Conservation (phyloP, 768 basidiomycete genomes). For the Pleurotus ostreatus region DNA sequence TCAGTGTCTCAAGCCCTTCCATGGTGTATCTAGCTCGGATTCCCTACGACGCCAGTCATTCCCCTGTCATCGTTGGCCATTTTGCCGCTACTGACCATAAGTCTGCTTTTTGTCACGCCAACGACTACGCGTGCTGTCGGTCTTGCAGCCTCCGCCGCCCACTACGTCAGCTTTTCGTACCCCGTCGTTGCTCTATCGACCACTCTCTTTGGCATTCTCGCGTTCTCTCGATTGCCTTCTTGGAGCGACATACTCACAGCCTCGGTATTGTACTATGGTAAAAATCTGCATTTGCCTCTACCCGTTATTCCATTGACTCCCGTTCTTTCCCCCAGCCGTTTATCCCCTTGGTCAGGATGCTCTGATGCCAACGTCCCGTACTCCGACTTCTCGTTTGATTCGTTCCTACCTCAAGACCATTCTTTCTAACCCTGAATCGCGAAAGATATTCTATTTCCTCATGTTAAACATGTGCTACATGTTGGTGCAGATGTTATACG, state of each 20-base stretch:
- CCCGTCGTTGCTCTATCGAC: slow-evolving; percentile 45
- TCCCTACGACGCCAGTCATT: slow-evolving; percentile 46
- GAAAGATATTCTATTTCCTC: slow-evolving; percentile 96
- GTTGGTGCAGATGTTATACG: slow-evolving; percentile 95
- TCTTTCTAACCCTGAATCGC: slow-evolving; percentile 84
- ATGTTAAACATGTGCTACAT: slow-evolving; percentile 94
- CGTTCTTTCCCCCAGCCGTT: slow-evolving; percentile 35
- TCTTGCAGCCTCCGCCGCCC: slow-evolving; percentile 46
- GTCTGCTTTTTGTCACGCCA: slow-evolving; percentile 57
- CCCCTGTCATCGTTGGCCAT: slow-evolving; percentile 54
- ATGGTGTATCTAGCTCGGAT: slow-evolving; percentile 35
- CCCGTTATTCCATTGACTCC: not conserved
- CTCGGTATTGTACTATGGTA: slow-evolving; percentile 62
- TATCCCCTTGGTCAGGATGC: slow-evolving; percentile 43
- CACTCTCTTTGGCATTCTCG: slow-evolving; percentile 51
- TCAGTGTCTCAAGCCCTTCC: not conserved
- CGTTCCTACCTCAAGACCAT: slow-evolving; percentile 86
- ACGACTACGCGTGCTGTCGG: slow-evolving; percentile 43
- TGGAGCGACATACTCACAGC: slow-evolving; percentile 60
- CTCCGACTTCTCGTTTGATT: slow-evolving; percentile 49
- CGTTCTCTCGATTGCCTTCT: slow-evolving; percentile 57
- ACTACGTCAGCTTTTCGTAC: slow-evolving; percentile 58
- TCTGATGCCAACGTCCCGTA: slow-evolving; percentile 39
- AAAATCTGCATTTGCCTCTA: slow-evolving; percentile 10
- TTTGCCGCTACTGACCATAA: slow-evolving; percentile 60